Base-by-base conservation (phyloP, 176 grass and related monocot species). In the Lolium perenne region DNA sequence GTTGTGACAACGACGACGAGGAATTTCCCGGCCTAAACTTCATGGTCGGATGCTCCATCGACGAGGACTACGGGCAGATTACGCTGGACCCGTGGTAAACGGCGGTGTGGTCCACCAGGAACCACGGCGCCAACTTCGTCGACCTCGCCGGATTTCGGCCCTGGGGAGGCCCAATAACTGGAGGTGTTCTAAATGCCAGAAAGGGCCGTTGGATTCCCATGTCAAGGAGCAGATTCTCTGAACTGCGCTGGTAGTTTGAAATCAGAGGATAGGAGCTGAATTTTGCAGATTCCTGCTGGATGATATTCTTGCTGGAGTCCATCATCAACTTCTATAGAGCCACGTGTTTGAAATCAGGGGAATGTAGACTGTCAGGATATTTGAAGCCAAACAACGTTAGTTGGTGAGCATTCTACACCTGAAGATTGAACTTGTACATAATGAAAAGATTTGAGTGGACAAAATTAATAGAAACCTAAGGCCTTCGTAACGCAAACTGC, bases 231-330 rank as follows among this genome's bases (percentile, higher is more conserved):
- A 80, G 74, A 54, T 78, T 81, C 53, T 76, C 65, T 21, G 76
- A 67, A 76, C 56, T 74, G 48, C 84, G 81, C 74, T 86, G 85
- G 70, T 77, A 77, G 49, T 22, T 79, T 60, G 57, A 10, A 22
- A 10, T 22, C 8, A 54, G 15, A 68, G 74, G 85, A 77, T 82
- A 74, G 25, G 84, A 38, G 51, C 66, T 87, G 46, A 84, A 23
- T 57, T 87, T 93, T 23, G 47, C 51, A 38, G 81, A 71, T 80
- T 83, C 91, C 1, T 59, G 32, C 40, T 25, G 50, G 71, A 78
- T 78, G 54, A 80, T 18, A 17, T 82, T 87, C 76, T 76, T 78
- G 13, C 5, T 68, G 40, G 5, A 6, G 51, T 86, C 64, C 88
- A 90, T 86, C 22, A 20, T 12, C 3, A 13, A 61, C 32, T 78